phyloP scores from a whole-genome alignment of 202 grass and related monocot species.

The Zizania palustris region DNA sequence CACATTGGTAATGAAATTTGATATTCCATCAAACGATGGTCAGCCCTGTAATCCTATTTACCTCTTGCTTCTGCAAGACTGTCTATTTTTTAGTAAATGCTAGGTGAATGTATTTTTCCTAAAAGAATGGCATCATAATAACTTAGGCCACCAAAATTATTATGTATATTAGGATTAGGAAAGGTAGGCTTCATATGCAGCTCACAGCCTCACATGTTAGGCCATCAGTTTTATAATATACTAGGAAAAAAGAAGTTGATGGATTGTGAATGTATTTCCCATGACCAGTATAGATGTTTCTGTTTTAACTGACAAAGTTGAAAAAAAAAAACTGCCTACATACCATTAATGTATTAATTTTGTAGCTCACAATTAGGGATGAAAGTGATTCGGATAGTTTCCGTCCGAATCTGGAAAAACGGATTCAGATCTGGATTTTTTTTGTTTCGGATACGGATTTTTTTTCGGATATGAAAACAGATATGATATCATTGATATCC shows the following conservation, averaged over 20 bases:
- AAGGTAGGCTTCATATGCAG: not conserved
- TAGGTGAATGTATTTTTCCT: not conserved
- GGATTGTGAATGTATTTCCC: not conserved
- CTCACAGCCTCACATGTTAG: not conserved
- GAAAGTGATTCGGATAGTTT: no score
- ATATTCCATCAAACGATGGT: not conserved
- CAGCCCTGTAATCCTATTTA: not conserved
- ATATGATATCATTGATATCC: no score
- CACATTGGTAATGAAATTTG: not conserved
- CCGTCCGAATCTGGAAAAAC: no score
- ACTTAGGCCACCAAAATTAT: not conserved
- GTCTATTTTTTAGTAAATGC: not conserved
- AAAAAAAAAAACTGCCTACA: not conserved
- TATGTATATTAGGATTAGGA: not conserved
- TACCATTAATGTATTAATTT: not conserved
- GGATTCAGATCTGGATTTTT: no score
- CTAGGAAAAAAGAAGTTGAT: not conserved
- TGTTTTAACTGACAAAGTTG: not conserved
- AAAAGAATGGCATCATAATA: not conserved
- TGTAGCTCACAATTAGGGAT: not conserved
- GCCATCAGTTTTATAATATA: not conserved
- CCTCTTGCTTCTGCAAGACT: not conserved
- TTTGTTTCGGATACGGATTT: no score
- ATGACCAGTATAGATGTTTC: not conserved
- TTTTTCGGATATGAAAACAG: no score